Percentiles rank a stretch among this genome's conserved stretches.
Conservation (phyloP, 225 moss, liverwort and hornwort genomes). For the Pseudoscleropodium purum region DNA sequence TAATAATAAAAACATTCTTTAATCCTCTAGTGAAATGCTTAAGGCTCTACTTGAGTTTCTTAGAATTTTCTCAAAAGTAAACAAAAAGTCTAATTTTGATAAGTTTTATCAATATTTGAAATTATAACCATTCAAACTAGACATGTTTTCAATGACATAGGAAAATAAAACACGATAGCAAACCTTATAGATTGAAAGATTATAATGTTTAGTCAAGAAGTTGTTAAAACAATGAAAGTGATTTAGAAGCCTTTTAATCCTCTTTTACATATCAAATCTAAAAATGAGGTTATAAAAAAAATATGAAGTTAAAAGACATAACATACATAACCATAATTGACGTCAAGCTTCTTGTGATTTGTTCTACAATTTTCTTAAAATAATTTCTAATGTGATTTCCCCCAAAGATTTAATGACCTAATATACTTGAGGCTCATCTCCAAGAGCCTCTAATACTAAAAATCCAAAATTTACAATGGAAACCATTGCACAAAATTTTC, state of each 20-base stretch:
- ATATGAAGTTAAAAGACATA: neutral
- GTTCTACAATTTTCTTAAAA: rapidly evolving
- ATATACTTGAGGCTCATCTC: neutral
- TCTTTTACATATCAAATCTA: neutral
- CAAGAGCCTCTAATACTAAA: neutral
- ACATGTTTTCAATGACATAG: no score
- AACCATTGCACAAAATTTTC: neutral
- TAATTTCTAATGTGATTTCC: neutral
- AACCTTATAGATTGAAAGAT: no score
- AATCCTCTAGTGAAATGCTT: no score
- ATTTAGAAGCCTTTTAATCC: neutral
- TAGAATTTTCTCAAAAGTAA: no score
- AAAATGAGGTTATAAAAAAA: neutral
- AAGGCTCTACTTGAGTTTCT: no score
- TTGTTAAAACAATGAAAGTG: neutral
- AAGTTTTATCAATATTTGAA: neutral
- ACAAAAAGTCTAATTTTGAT: neutral
- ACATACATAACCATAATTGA: neutral
- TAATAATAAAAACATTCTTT: no score
- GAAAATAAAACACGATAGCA: no score
- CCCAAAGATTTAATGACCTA: neutral
- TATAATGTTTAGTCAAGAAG: neutral
- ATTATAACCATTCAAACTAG: neutral
- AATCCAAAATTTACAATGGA: neutral
- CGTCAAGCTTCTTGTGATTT: rapidly evolving